Evolutionary conservation across 2,329 filamentous ascomycete species (phyloP).

Genomic region (Dactylonectria macrodidyma): DNA sequence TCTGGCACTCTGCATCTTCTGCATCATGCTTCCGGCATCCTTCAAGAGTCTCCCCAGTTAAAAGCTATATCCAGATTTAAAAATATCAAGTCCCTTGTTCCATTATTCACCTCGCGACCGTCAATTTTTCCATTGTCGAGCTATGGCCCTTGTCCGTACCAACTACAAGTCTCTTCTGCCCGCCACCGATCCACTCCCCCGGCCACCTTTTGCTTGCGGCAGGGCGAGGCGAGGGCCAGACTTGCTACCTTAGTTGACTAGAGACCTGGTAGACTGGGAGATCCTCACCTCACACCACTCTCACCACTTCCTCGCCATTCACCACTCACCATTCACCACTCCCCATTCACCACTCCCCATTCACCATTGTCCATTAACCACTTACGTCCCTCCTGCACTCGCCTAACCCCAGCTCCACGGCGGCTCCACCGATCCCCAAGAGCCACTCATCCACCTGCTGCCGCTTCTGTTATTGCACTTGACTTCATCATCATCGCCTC

Average conservation of each 20-base stretch:
- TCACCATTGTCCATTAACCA: not conserved
- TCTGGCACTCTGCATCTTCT: no score
- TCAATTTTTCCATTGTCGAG: not conserved
- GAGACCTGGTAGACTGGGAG: not conserved
- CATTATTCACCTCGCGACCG: not conserved
- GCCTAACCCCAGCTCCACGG: constrained; percentile 4
- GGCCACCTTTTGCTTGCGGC: constrained; percentile 19
- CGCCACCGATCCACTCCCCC: constrained; percentile 31
- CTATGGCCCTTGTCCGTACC: not conserved
- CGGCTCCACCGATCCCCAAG: constrained; percentile 17
- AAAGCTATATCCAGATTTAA: not conserved
- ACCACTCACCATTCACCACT: constrained; percentile 10
- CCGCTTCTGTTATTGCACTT: constrained; percentile 5
- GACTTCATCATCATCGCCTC: constrained; percentile 12
- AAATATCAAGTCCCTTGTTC: not conserved
- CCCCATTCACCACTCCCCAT: not conserved
- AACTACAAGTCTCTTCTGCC: constrained; percentile 4
- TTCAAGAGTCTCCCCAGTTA: no score
- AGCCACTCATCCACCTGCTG: constrained; percentile 13
- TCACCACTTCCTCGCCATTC: not conserved
- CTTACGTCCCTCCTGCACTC: constrained; percentile 2
- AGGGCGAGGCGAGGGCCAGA: not conserved
- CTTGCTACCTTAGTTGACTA: no score
- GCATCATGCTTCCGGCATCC: no score
- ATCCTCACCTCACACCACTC: constrained; percentile 14